A percentile compares a stretch with the other conserved stretches of the same genome.
These are phyloP conservation scores for Diaporthe helianthi DNA, from an alignment of 2,329 filamentous ascomycete species.

Conservation along the genomic window DNA sequence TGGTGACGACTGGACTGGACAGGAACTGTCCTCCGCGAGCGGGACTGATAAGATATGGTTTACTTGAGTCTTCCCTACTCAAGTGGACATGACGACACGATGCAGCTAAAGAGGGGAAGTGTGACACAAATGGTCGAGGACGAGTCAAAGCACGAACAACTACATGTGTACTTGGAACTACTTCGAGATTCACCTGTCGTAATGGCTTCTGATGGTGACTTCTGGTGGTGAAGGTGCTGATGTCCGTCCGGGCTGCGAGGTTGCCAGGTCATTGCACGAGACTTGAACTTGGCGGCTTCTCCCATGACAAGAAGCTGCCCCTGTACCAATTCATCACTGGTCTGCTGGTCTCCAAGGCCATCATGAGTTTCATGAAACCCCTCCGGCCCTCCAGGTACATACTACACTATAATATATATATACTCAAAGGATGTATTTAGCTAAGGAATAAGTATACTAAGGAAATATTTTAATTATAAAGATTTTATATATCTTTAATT, in stretches of 20 bases:
- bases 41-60: slow-evolving; percentile 12
- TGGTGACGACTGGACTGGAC: not conserved
- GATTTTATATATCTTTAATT: too few species aligned
- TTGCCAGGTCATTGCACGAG: not conserved
- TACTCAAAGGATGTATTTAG: too few species aligned
- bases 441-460: too few species aligned
- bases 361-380: not conserved
- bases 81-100: not conserved
- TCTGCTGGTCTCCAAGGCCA: not conserved
- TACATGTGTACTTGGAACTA: not conserved
- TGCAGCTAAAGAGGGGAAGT: not conserved
- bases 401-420: too few species aligned
- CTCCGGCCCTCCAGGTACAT: too few species aligned
- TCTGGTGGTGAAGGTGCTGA: not conserved
- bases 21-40: not conserved
- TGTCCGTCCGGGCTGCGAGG: not conserved
- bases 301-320: not conserved
- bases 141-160: too few species aligned
- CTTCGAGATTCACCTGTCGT: too few species aligned
- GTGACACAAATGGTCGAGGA: not conserved
- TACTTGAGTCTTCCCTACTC: not conserved
- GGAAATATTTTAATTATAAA: too few species aligned
- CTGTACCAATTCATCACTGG: too few species aligned
- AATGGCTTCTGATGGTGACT: not conserved
- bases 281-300: not conserved